These are phyloP conservation scores for Kalmusia sp. DNA, from an alignment of 2,329 filamentous ascomycete species.

Conservation along the genomic window DNA sequence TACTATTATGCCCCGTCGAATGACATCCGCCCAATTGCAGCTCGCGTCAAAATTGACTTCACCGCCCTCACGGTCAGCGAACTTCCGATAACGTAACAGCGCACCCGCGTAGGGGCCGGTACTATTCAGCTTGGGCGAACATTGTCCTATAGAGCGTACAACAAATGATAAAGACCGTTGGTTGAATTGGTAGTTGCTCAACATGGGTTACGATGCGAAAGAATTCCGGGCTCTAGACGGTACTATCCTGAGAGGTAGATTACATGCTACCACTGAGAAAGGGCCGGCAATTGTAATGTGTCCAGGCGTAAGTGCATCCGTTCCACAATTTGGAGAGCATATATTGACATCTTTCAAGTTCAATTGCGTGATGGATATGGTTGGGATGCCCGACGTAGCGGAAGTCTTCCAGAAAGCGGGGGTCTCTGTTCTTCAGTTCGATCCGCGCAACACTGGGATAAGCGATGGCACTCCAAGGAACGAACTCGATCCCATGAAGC, in stretches of 20 bases:
- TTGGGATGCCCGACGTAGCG: constrained; percentile 36
- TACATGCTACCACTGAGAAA: not conserved
- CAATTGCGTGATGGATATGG: not conserved
- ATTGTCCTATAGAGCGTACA: too few relatives aligned
- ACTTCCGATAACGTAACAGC: too few relatives aligned
- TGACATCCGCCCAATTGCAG: too few relatives aligned
- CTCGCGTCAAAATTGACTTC: too few relatives aligned
- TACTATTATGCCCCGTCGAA: too few relatives aligned
- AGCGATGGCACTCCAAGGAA: constrained; percentile 51
- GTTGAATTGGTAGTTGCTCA: too few relatives aligned
- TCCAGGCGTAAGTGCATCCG: not conserved
- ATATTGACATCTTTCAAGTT: not conserved
- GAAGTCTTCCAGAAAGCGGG: constrained; percentile 40
- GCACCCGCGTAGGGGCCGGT: too few relatives aligned
- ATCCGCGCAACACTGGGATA: constrained; percentile 44
- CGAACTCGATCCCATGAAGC: constrained; percentile 44
- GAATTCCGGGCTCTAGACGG: not conserved
- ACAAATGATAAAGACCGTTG: too few relatives aligned
- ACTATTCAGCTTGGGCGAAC: too few relatives aligned
- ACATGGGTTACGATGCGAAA: too few relatives aligned
- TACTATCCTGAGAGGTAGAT: not conserved
- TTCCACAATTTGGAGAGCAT: not conserved
- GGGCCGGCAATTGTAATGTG: not conserved
- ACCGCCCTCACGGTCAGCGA: too few relatives aligned
- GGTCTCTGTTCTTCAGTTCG: constrained; percentile 47